A percentile compares a stretch with the other conserved stretches of the same genome.
These are phyloP conservation scores for Diospyros kaki DNA, from an alignment of 148 eudicot species.

Conservation along the genomic window DNA sequence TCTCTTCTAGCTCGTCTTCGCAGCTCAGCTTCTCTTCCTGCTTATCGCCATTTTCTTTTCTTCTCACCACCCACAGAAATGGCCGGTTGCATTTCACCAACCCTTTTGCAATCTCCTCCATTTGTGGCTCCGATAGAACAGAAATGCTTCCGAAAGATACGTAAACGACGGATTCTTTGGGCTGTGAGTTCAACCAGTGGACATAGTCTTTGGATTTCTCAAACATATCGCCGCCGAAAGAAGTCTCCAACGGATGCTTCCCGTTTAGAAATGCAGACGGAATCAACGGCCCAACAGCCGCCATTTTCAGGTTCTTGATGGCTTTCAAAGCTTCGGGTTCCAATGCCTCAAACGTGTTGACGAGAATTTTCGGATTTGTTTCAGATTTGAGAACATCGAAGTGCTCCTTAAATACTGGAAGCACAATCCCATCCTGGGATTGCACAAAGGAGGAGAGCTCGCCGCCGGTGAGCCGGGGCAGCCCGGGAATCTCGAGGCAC, in stretches of 20 bases:
- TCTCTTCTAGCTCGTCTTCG: neutral
- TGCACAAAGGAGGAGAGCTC: conserved; percentile 31
- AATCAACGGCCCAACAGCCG: conserved; percentile 42
- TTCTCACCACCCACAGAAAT: neutral
- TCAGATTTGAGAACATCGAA: conserved; percentile 25
- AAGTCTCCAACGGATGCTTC: conserved; percentile 15
- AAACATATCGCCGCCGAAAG: conserved; percentile 22
- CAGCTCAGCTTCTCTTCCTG: neutral
- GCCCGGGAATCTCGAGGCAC: conserved; percentile 21
- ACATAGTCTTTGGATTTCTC: conserved; percentile 27
- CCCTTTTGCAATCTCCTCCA: neutral
- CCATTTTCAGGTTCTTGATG: conserved; percentile 16
- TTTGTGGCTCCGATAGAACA: neutral
- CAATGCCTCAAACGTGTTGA: conserved; percentile 38
- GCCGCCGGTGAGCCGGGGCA: conserved; percentile 25
- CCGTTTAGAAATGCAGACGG: conserved; percentile 26
- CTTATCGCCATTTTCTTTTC: neutral
- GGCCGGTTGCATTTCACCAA: neutral
- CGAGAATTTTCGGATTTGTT: conserved; percentile 26
- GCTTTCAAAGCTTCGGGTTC: conserved; percentile 23
- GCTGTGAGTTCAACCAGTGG: conserved; percentile 38
- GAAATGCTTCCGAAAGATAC: conserved; percentile 14
- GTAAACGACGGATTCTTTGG: conserved; percentile 18
- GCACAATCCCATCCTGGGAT: conserved; percentile 13
- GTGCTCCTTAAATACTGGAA: conserved; percentile 27